Evolutionary conservation across 1,284 basidiomycete species (phyloP), one percentile per base, ranked within the genome.

Genomic region (Tilletiopsis washingtonensis): DNA sequence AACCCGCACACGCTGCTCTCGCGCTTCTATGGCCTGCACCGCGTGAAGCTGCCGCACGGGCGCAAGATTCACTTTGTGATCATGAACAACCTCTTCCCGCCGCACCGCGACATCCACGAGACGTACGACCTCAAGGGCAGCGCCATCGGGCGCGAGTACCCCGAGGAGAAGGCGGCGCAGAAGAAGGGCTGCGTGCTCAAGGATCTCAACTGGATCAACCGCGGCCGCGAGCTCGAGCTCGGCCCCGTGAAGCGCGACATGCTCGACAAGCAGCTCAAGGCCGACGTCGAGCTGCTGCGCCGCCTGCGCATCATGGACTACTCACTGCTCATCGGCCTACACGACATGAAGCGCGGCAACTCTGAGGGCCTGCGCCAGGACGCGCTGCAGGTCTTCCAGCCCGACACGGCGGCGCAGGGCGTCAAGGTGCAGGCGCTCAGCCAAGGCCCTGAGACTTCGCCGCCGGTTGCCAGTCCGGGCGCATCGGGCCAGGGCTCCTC

Each of bases 31-130:
- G 93, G 93, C 11, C 78, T 98, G 12, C 93, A 98, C 69, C 85
- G 93, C 47, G 93, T 98, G 61, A 97, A 98, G 76, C 81, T 98
- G 3, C 93, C 93, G 0, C 81, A 82, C 20, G 93, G 93, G 0
- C 80, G 81, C 46, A 98, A 98, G 78, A 97, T 98, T 50, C 93
- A 98, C 75, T 98, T 98, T 73, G 90, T 97, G 50, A 94, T 98
- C 76, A 97, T 98, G 91, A 98, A 98, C 79, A 98, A 98, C 74
- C 80, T 98, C 40, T 97, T 98, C 77, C 93, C 93, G 0, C 86
- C 93, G 0, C 93, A 97, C 76, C 84, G 89, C 62, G 94, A 98
- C 74, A 81, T 98, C 42, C 93, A 98, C 76, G 93, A 97, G 78
- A 94, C 91, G 27, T 98, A 88, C 73, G 93, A 98, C 74, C 79